Percentiles rank a stretch among this genome's conserved stretches.
These are phyloP conservation scores for Selaginella moellendorffii DNA, from an alignment of 75 land plant species.

Conservation along the genomic window DNA sequence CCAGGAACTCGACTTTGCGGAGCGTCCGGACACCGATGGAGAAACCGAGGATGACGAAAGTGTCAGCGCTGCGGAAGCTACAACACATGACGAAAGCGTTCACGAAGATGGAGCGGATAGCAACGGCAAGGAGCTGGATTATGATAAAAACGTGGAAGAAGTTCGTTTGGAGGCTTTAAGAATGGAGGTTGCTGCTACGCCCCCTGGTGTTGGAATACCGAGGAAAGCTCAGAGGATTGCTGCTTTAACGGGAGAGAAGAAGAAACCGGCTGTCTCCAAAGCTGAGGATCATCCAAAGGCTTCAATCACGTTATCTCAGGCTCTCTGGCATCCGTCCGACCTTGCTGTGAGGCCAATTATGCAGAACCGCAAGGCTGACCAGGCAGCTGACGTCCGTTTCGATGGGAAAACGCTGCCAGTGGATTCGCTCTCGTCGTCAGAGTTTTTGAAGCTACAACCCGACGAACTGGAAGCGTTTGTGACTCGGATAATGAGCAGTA, in stretches of 20 bases:
- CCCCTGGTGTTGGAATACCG: constrained; percentile 51
- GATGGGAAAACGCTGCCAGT: constrained; percentile 50
- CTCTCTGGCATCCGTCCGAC: constrained; percentile 91
- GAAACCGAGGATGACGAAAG: constrained; percentile 50
- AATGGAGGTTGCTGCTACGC: constrained; percentile 50
- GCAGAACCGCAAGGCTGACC: constrained; percentile 66
- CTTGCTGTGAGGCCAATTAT: constrained; percentile 86
- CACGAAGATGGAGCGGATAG: constrained; percentile 23
- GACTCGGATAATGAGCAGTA: constrained; percentile 30
- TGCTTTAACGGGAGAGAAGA: constrained; percentile 18
- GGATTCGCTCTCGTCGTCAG: constrained; percentile 43
- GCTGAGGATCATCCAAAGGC: constrained; percentile 34
- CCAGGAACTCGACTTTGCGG: constrained; percentile 92
- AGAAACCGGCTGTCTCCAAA: constrained; percentile 19
- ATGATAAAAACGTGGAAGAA: constrained; percentile 11
- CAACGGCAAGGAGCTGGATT: constrained; percentile 17
- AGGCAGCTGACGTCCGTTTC: constrained; percentile 31
- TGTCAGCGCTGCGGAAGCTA: background rate
- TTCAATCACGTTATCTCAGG: constrained; percentile 35
- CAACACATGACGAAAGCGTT: constrained; percentile 4
- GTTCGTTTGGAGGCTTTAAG: background rate
- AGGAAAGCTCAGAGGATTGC: constrained; percentile 30
- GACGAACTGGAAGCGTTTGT: constrained; percentile 46
- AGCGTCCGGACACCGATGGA: constrained; percentile 53
- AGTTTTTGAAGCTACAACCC: constrained; percentile 52